phyloP scores from a whole-genome alignment of 2,329 filamentous ascomycete genomes.

The Ceratocystis harringtonii region DNA sequence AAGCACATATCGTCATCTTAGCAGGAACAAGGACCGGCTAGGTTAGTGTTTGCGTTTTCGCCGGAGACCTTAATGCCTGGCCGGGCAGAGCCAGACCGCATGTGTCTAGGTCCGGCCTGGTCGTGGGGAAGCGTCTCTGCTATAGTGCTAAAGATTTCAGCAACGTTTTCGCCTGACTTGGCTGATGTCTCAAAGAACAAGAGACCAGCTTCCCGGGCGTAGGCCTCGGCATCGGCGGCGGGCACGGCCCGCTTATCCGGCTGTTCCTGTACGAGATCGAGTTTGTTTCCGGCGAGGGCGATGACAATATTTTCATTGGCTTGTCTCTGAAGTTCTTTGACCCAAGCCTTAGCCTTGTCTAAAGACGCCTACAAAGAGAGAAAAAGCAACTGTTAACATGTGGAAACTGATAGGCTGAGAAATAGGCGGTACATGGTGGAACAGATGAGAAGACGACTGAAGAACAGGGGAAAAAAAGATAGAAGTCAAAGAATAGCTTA shows the following conservation, averaged over 20 bases:
- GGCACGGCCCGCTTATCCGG: conserved; percentile 90
- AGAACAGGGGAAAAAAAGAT: not conserved
- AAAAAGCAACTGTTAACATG: conserved; percentile 10
- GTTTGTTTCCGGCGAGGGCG: conserved; percentile 91
- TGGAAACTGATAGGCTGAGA: not conserved
- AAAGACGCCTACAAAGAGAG: conserved; percentile 56
- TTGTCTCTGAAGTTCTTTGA: conserved; percentile 95
- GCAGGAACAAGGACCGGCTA: conserved; percentile 41
- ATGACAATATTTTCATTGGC: conserved; percentile 99
- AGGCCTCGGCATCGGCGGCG: conserved; percentile 82
- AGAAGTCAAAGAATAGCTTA: conserved; percentile 35
- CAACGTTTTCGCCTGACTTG: conserved; percentile 92
- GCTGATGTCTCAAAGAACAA: conserved; percentile 98
- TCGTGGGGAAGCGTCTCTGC: conserved; percentile 95
- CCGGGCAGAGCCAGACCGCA: conserved; percentile 46
- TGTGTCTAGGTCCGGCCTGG: conserved; percentile 81
- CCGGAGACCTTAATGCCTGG: conserved; percentile 42
- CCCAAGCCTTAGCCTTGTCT: conserved; percentile 98
- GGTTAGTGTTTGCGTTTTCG: conserved; percentile 43
- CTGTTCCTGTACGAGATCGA: conserved; percentile 86
- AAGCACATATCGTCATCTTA: conserved; percentile 23
- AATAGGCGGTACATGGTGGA: not conserved
- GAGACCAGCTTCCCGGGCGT: conserved; percentile 81
- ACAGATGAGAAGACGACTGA: conserved; percentile 6
- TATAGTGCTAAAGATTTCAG: conserved; percentile 91